These are phyloP conservation scores for Alternaria longipes DNA, from an alignment of 2,329 filamentous ascomycete species.

Conservation along the genomic window DNA sequence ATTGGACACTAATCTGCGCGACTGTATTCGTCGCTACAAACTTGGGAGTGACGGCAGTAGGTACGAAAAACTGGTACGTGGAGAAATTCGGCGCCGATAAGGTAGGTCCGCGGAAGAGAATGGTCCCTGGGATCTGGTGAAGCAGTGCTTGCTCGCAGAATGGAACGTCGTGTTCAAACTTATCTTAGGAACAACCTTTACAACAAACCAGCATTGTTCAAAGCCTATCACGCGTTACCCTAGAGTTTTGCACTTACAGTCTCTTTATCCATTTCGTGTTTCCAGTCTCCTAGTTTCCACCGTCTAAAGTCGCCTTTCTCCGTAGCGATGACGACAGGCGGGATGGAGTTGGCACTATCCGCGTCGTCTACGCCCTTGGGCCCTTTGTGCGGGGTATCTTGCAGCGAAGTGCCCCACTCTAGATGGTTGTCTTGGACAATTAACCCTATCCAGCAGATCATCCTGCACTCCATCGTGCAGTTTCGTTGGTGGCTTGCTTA, in stretches of 20 bases:
- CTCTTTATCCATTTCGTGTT: not conserved
- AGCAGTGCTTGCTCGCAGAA: not conserved
- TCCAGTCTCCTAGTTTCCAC: not conserved
- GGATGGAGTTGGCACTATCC: not conserved
- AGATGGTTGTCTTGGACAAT: not conserved
- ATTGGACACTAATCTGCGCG: conserved; percentile 76
- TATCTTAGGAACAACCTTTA: not conserved
- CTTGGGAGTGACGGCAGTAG: conserved; percentile 80
- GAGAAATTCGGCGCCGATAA: conserved; percentile 44
- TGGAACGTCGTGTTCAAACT: not conserved
- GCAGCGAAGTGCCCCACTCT: conserved; percentile 5
- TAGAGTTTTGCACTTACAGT: not conserved
- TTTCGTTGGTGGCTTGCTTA: conserved; percentile 5
- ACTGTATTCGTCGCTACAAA: conserved; percentile 79
- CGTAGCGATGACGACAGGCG: conserved; percentile 2
- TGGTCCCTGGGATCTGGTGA: conserved; percentile 48
- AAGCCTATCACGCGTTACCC: not conserved
- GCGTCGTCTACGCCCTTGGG: not conserved
- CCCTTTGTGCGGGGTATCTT: conserved; percentile 9
- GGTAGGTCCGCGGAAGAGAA: conserved; percentile 40
- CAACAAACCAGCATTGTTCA: not conserved
- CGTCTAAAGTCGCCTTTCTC: conserved; percentile 1
- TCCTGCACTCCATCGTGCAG: not conserved
- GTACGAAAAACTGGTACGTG: conserved; percentile 70
- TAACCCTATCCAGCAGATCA: conserved; percentile 1